Evolutionary conservation across 208 protist species (phyloP).

Genomic region (Endotrypanum monterogeii): DNA sequence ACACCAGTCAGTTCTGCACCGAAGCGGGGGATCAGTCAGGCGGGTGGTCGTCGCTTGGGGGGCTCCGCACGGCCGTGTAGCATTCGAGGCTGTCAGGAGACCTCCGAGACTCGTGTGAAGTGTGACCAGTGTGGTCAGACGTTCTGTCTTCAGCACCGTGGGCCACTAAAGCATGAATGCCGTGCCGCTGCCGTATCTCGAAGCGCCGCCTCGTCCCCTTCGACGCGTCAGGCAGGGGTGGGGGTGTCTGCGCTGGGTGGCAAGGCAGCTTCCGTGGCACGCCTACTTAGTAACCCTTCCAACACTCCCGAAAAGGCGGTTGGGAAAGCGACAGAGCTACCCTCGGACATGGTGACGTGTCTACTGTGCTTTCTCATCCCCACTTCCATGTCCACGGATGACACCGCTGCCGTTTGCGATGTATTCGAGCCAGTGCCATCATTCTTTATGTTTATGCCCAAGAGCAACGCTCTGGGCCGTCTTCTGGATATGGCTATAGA

Average conservation of each 20-base stretch:
- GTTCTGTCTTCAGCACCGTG: slow-evolving; percentile 82
- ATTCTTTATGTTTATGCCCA: slow-evolving; percentile 76
- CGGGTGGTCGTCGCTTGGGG: slow-evolving; percentile 25
- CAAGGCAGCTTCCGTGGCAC: slow-evolving; percentile 25
- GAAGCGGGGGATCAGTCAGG: not conserved
- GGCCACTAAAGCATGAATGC: slow-evolving; percentile 59
- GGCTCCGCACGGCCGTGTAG: slow-evolving; percentile 42
- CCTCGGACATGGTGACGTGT: slow-evolving; percentile 55
- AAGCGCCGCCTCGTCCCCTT: slow-evolving; percentile 9
- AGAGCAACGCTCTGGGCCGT: slow-evolving; percentile 55
- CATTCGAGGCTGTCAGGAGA: slow-evolving; percentile 43
- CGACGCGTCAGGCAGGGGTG: not conserved
- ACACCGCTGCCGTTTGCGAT: slow-evolving; percentile 4
- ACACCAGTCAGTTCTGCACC: slow-evolving; percentile 1
- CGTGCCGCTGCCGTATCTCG: slow-evolving; percentile 14
- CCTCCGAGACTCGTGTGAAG: slow-evolving; percentile 37
- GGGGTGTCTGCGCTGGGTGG: slow-evolving; percentile 11
- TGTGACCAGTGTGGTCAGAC: slow-evolving; percentile 66
- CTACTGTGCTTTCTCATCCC: slow-evolving; percentile 57
- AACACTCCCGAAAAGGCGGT: slow-evolving; percentile 66
- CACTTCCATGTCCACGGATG: not conserved
- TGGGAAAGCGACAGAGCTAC: slow-evolving; percentile 61
- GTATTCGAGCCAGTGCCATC: slow-evolving; percentile 45
- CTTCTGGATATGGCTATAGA: slow-evolving; percentile 67
- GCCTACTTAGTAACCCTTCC: slow-evolving; percentile 35